Evolutionary conservation across 345 rosid genomes (phyloP), one percentile per base, ranked within the genome.

Genomic region (Eucalyptus albens): DNA sequence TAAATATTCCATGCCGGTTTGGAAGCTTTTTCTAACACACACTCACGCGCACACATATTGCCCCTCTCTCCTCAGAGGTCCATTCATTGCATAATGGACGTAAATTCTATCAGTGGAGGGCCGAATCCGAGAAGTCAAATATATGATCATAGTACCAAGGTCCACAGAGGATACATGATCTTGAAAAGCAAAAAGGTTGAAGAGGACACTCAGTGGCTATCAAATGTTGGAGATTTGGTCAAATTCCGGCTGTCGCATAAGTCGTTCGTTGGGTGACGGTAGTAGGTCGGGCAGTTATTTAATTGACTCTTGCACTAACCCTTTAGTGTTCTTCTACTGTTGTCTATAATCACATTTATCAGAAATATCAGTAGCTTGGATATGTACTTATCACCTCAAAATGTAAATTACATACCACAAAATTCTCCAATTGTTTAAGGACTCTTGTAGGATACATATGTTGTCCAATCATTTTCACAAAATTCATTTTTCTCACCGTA

Each of bases 31-130:
- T 55, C 60, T 22, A 55, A 55, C 27, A 51, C 55, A 47, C 47
- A 1, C n/a, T n/a, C n/a, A n/a, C 47, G 0, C 47, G 1, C 47
- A 8, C 7, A 16, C 8, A 50, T 55, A 7, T 55, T 53, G 11
- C 5, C 5, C 2, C 67, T 26, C 7, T 59, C 67, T 24, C 15
- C 3, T 27, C 67, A 24, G 27, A 55, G 26, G 24, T 55, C 26
- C 26, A 55, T 55, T 55, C 60, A 22, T 55, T 55, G 60, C 60
- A 22, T 55, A 22, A 22, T 55, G 26, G 22, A 51, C 60, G 12
- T 55, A 1, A 55, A 55, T 9, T 21, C 60, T 55, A 22, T 55
- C 60, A 55, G 60, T 22, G 60, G 60, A 55, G 27, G 60, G 60
- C n/a, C 67, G n/a, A 59, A 59, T 26, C n/a, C 4, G 15, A 11